Evolutionary conservation across 345 rosid species (phyloP), one percentile per base, ranked within the genome.

Genomic region (Iberis pinnata): DNA sequence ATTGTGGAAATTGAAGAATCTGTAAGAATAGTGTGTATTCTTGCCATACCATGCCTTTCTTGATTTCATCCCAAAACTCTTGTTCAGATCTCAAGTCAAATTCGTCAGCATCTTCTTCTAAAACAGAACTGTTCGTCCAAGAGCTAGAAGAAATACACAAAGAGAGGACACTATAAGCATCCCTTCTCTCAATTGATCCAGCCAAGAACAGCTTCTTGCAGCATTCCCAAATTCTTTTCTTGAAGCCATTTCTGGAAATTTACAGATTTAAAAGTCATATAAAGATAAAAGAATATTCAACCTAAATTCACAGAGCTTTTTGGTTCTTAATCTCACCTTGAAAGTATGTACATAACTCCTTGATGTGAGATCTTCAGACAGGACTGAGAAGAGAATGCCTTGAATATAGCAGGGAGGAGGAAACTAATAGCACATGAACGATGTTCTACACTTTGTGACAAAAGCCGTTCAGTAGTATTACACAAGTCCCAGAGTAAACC

Each of bases 21-120:
- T 54, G 44, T 40, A 47, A 18, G 48, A 46, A 49, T 41, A 49
- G 5, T 0, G n/a, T 36, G 12, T 48, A 32, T 10, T 13, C 25
- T 48, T 70, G 45, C 62, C 63, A 18, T 82, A 90, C 96, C 96
- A 90, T 64, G 73, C 98, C 98, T 63, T 71, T 82, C 71, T 84
- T 87, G 47, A 90, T 80, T 73, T 87, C 96, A 67, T 59, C 74
- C 96, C 96, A 90, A 68, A 87, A 80, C 56, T 76, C 88, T 73
- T 61, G 77, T 66, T 80, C 80, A 29, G 70, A 68, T 58, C 75
- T 75, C 29, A 90, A 18, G 46, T 84, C 89, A 76, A 82, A 80
- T 45, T 68, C 83, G 36, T 63, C 78, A 29, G 46, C 44, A 59
- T 67, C 70, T 49, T 33, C 53, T 44, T 42, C 62, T 36, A 49